These are phyloP conservation scores for Claviceps paspali DNA, from an alignment of 2,329 filamentous ascomycete species.

Conservation along the genomic window DNA sequence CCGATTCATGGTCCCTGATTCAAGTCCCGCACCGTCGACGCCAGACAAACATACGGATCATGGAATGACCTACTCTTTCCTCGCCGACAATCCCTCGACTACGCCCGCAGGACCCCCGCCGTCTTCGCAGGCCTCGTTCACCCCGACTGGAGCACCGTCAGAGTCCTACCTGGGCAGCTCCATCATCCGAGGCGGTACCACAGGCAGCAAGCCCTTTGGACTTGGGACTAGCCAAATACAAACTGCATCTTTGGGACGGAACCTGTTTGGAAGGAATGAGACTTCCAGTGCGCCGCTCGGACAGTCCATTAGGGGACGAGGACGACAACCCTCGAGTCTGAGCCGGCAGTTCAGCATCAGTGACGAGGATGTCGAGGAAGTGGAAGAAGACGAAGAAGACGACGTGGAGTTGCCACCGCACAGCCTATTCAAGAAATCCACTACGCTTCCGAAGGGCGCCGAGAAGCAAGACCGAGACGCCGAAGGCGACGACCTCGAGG, in stretches of 20 bases:
- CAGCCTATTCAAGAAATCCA: conserved; percentile 18
- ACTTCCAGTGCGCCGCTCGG: conserved; percentile 29
- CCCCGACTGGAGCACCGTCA: conserved; percentile 39
- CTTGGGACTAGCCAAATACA: conserved; percentile 20
- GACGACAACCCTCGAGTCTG: conserved; percentile 34
- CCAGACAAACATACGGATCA: conserved; percentile 26
- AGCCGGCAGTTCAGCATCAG: conserved; percentile 25
- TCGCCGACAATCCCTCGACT: conserved; percentile 32
- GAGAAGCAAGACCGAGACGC: conserved; percentile 13
- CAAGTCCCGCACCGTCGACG: conserved; percentile 32
- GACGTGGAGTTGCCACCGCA: conserved; percentile 20
- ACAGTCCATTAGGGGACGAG: conserved; percentile 28
- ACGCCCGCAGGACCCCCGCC: conserved; percentile 37
- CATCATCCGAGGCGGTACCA: conserved; percentile 28
- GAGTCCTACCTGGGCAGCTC: conserved; percentile 40
- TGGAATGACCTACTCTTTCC: conserved; percentile 21
- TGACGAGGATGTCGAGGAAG: conserved; percentile 18
- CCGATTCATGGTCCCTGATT: conserved; percentile 27
- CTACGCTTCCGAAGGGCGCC: conserved; percentile 6
- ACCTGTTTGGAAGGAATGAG: conserved; percentile 22
- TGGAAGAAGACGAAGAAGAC: conserved; percentile 19
- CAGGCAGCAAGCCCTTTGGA: conserved; percentile 22
- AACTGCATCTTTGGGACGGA: conserved; percentile 16
- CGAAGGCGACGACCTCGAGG: conserved; percentile 17
- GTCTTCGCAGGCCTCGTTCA: conserved; percentile 38